phyloP scores from a whole-genome alignment of 768 basidiomycete genomes.

The Mycena latifolia region DNA sequence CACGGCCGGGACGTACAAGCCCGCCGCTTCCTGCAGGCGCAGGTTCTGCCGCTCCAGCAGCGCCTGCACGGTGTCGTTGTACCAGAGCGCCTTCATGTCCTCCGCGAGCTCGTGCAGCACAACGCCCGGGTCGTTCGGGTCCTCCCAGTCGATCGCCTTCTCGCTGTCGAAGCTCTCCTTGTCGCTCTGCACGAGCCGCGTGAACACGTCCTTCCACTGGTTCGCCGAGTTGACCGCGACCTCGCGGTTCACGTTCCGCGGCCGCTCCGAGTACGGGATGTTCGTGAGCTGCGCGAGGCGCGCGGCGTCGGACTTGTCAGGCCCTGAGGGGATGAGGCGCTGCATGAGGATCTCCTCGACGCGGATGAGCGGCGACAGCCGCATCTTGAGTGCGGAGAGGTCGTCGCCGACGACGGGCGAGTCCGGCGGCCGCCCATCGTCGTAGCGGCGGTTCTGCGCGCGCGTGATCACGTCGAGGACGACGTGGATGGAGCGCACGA shows the following conservation, averaged over 20 bases:
- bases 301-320: slow-evolving; percentile 47
- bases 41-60: slow-evolving; percentile 67
- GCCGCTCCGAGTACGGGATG: slow-evolving; percentile 40
- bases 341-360: slow-evolving; percentile 72
- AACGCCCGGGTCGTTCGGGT: slow-evolving; percentile 67
- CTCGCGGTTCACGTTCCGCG: slow-evolving; percentile 53
- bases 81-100: slow-evolving; percentile 78
- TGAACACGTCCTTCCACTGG: slow-evolving; percentile 65
- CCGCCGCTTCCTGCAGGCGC: slow-evolving; percentile 75
- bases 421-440: slow-evolving; percentile 27
- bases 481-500: slow-evolving; percentile 74
- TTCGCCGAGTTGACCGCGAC: slow-evolving; percentile 64
- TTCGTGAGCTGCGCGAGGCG: slow-evolving; percentile 38
- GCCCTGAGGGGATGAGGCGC: slow-evolving; percentile 63
- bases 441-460: slow-evolving; percentile 37
- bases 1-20: slow-evolving; percentile 61
- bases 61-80: slow-evolving; percentile 63
- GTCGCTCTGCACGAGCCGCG: slow-evolving; percentile 47
- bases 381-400: slow-evolving; percentile 64
- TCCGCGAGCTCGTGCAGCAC: slow-evolving; percentile 69
- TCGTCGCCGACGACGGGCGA: slow-evolving; percentile 44
- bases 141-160: slow-evolving; percentile 54
- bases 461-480: slow-evolving; percentile 69
- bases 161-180: slow-evolving; percentile 45
- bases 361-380: slow-evolving; percentile 70